Percentiles rank a stretch among this genome's conserved stretches.
phyloP scores from a whole-genome alignment of 2,329 filamentous ascomycete species.

The Arthrobotrys iridis region DNA sequence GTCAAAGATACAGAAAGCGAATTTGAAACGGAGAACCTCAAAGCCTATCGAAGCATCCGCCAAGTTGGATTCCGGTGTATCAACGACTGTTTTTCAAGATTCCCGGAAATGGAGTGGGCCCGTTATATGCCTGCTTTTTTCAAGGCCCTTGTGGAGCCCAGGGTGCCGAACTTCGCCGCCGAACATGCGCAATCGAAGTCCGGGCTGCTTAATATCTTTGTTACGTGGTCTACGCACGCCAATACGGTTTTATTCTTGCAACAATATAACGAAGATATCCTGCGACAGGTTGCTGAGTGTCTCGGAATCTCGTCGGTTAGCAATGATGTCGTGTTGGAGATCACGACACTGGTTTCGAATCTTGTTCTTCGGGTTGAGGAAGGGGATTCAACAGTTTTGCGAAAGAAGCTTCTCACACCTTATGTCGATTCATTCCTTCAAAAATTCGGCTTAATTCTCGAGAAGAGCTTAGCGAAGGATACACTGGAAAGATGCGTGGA shows the following conservation, averaged over 20 bases:
- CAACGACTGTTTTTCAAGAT: slow-evolving; percentile 78
- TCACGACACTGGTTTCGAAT: slow-evolving; percentile 78
- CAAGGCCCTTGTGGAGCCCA: slow-evolving; percentile 77
- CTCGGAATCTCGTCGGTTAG: slow-evolving; percentile 78
- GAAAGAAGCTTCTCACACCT: slow-evolving; percentile 68
- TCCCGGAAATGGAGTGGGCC: slow-evolving; percentile 75
- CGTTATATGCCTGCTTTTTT: slow-evolving; percentile 77
- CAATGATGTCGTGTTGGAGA: slow-evolving; percentile 84
- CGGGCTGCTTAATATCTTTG: slow-evolving; percentile 80
- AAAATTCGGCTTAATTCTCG: slow-evolving; percentile 75
- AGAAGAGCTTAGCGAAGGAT: slow-evolving; percentile 73
- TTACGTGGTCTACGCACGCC: slow-evolving; percentile 78
- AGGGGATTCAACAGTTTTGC: slow-evolving; percentile 66
- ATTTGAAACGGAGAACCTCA: slow-evolving; percentile 44
- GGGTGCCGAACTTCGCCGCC: slow-evolving; percentile 78
- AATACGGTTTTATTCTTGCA: slow-evolving; percentile 76
- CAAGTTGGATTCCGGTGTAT: slow-evolving; percentile 84
- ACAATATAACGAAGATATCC: slow-evolving; percentile 68
- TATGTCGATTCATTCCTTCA: slow-evolving; percentile 71
- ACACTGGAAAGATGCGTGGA: slow-evolving; percentile 82
- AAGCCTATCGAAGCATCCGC: slow-evolving; percentile 68
- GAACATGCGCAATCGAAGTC: slow-evolving; percentile 93
- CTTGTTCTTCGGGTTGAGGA: slow-evolving; percentile 71
- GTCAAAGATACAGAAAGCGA: slow-evolving; percentile 61
- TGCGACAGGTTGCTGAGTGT: slow-evolving; percentile 77